Evolutionary conservation across 106 monocot genomes (phyloP), one percentile per base, ranked within the genome.

Genomic region (Triglochin maritima): DNA sequence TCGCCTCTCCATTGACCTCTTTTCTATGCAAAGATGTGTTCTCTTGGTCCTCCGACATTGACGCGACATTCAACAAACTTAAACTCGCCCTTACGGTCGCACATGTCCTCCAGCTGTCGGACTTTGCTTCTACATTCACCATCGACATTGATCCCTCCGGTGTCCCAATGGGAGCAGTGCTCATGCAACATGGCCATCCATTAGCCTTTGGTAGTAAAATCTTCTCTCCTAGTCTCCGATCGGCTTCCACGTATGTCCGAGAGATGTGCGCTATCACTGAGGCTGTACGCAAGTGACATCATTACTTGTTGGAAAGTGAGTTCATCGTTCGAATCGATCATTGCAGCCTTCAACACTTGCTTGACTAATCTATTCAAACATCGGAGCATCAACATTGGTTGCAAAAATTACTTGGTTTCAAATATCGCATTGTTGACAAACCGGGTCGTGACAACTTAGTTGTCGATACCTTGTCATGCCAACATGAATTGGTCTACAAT

Each of bases 301-400:
- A 49, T 50, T 66, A 66, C 41, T 48, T 66, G 2, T 50, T 66
- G 49, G 66, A 50, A 17, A 50, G 8, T 12, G 6, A 6, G 5
- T 66, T 66, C 17, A 50, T 15, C 17, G 50, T 50, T 7, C 12
- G 47, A 9, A 72, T 51, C n/a, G 72, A 63, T 60, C 72, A 72
- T 46, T 4, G 13, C 10, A 72, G 72, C 45, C 44, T 72, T 9
- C 50, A 54, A 6, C n/a, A 72, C 12, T 14, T 64, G 16, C 12
- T 63, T 12, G 41, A 42, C 0, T 52, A 72, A 49, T 5, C 5
- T 5, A 45, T 72, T 42, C 41, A 46, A 12, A 49, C 49, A 29
- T 11, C 17, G 6, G 51, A 17, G 4, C 53, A 72, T 8, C 62
- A 72, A 16, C 14, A 11, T 13, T 72, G 51, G 52, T 7, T 63